A percentile compares a stretch with the other conserved stretches of the same genome.
Conservation (phyloP, 805 yeast genomes). For the Hermanozyma aechmeae region DNA sequence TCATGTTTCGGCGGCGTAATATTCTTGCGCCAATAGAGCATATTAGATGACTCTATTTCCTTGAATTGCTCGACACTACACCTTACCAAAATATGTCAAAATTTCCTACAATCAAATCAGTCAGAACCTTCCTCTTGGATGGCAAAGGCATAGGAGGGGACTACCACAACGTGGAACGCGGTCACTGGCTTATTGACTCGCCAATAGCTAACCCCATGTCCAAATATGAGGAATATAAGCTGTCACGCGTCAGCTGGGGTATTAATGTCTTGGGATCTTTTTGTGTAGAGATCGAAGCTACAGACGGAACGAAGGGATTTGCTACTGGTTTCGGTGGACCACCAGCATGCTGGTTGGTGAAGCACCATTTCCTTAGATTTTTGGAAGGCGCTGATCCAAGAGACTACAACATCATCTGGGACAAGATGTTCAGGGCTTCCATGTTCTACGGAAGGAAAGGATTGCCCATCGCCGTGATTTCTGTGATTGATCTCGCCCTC, state of each 20-base stretch:
- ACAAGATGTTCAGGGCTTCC: slow-evolving; percentile 39
- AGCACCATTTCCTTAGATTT: slow-evolving; percentile 38
- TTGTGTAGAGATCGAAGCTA: slow-evolving; percentile 39
- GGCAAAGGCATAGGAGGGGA: slow-evolving; percentile 44
- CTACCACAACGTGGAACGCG: slow-evolving; percentile 39
- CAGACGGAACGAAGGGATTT: slow-evolving; percentile 40
- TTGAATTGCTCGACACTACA: too few species aligned
- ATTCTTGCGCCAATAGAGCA: too few species aligned
- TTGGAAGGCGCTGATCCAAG: slow-evolving; percentile 39
- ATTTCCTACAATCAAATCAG: slow-evolving; percentile 37
- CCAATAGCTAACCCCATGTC: slow-evolving; percentile 43
- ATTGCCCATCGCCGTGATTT: slow-evolving; percentile 36
- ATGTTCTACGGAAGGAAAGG: slow-evolving; percentile 47
- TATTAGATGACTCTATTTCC: too few species aligned
- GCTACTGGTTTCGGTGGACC: slow-evolving; percentile 47
- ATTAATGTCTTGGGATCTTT: slow-evolving; percentile 42
- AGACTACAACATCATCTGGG: slow-evolving; percentile 37
- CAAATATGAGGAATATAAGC: slow-evolving; percentile 34
- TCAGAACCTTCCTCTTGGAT: slow-evolving; percentile 32
- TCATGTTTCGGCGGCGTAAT: too few species aligned
- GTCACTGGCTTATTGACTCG: slow-evolving; percentile 42
- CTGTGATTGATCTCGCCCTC: slow-evolving; percentile 39
- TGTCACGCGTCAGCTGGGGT: slow-evolving; percentile 40
- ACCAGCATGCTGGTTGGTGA: slow-evolving; percentile 39
- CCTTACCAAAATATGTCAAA: too few species aligned